Base-by-base conservation (phyloP, 345 rosid species). In the Populus deltoides region DNA sequence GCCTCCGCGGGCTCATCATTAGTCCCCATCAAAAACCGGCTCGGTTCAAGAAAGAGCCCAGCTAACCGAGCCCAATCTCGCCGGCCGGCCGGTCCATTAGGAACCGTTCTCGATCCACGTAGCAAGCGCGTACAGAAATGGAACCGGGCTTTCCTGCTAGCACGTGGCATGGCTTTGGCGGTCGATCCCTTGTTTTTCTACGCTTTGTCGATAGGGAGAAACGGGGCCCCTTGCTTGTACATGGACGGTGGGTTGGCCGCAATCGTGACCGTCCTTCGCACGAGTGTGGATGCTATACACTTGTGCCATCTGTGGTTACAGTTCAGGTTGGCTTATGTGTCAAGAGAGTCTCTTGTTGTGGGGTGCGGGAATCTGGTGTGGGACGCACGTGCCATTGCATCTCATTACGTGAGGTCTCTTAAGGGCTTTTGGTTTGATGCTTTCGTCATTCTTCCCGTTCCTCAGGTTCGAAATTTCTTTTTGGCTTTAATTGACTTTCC, bases 331-430 rank as follows among this genome's bases (percentile, higher is more conserved):
- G 98, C 97, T 1, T 94, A 92, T 76, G 91, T 92, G 79, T 92
- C 97, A 0, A 82, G 86, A 51, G 97, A 92, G 88, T 91, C 98
- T 0, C 85, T 94, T 25, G 98, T 94, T 0, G 90, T 92, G 10
- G 98, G 98, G 12, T 92, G 97, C 16, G 97, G 98, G 65, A 94
- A 92, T 80, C 97, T 94, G 72, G 97, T 92, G 83, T 94, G 97
- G 98, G 95, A 94, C 84, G 87, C 94, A 61, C 88, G 84, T 72
- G 89, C 92, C 7, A 90, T 94, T 79, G 97, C 94, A 18, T 70
- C 83, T 0, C 92, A 89, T 85, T 93, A 93, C 70, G 79, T 88
- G 13, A 83, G 88, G 20, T 93, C 98, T 0, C 80, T 93, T 33
- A 88, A 79, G 53, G 98, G 97, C 20, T 92, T 94, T 82, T 93